Evolutionary conservation across 257 asterid genomes (phyloP), one percentile per base, ranked within the genome.

Genomic region (Thymus quinquecostatus): DNA sequence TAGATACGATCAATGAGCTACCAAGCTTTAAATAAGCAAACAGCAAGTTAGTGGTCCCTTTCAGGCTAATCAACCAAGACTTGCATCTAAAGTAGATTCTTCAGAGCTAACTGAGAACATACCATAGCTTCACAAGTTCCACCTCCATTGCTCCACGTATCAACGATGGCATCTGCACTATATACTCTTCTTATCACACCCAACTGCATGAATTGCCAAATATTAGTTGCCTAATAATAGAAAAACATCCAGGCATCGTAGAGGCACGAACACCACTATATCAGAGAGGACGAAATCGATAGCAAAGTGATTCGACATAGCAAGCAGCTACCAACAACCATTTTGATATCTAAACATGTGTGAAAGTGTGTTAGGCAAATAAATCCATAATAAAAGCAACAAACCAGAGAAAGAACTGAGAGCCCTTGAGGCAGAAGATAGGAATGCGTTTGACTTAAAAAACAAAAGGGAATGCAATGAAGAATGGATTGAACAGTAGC

Each of bases 171-270:
- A 32, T 53, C 2, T 44, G 11, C 7, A 68, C 28, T 53, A 0
- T 44, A 11, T 4, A 56, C 10, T 57, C 33, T 56, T 57, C 33
- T 56, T 44, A 64, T 21, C 55, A 45, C 59, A 55, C 55, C 29
- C 41, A 47, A 10, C 44, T 14, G 55, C 44, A 28, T 36, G 36
- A 28, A 11, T 3, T 3, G 33, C 27, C 28, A 60, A 11, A 32
- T 51, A 43, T 30, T 55, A 51, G 80, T 38, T 76, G 38, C 34
- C 33, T 53, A 43, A 68, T 13, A 28, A 9, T 68, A 49, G n/a
- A 21, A 10, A 43, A 66, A 29, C 6, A 11, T 65, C 11, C 55
- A 36, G 43, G 57, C 13, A 12, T 34, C 34, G 9, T 55, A 5
- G 4, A 21, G 28, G 54, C n/a, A 12, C 12, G 3, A 45, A 63